A percentile compares a stretch with the other conserved stretches of the same genome.
phyloP scores from a whole-genome alignment of 129 eudicot species.

The Lactuca sativa region DNA sequence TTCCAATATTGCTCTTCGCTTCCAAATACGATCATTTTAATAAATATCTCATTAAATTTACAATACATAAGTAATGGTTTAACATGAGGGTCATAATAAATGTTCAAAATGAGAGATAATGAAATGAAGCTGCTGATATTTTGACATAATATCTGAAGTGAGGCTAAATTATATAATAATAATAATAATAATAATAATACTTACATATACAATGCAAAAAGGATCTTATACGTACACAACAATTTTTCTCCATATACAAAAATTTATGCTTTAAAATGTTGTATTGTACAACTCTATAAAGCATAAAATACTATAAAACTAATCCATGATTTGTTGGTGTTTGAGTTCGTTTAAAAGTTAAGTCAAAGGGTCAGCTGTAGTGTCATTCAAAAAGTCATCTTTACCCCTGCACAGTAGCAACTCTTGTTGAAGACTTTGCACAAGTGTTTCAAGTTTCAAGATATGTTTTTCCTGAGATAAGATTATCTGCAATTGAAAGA shows the following conservation, averaged over 20 bases:
- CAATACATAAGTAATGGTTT: neutral
- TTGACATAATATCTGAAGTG: no score
- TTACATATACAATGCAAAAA: no score
- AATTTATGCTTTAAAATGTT: no score
- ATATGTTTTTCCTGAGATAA: slow-evolving; percentile 54
- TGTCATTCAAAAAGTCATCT: slow-evolving; percentile 32
- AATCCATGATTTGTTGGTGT: slow-evolving; percentile 35
- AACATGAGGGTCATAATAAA: neutral
- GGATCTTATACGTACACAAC: no score
- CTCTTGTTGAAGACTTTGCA: slow-evolving; percentile 47
- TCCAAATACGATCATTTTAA: no score
- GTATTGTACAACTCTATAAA: no score
- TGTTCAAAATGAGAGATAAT: neutral
- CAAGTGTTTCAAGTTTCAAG: slow-evolving; percentile 46
- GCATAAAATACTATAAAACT: neutral
- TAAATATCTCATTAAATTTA: no score
- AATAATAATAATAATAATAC: no score
- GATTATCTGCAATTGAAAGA: slow-evolving; percentile 43
- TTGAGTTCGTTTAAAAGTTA: slow-evolving; percentile 35
- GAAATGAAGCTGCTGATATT: no score
- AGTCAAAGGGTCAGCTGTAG: slow-evolving; percentile 25
- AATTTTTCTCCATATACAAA: no score
- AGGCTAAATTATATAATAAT: no score
- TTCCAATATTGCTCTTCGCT: no score
- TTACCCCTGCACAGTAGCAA: slow-evolving; percentile 38